A percentile compares a stretch with the other conserved stretches of the same genome.
Conservation (phyloP, 106 monocot species). For the Dendrobium catenatum region DNA sequence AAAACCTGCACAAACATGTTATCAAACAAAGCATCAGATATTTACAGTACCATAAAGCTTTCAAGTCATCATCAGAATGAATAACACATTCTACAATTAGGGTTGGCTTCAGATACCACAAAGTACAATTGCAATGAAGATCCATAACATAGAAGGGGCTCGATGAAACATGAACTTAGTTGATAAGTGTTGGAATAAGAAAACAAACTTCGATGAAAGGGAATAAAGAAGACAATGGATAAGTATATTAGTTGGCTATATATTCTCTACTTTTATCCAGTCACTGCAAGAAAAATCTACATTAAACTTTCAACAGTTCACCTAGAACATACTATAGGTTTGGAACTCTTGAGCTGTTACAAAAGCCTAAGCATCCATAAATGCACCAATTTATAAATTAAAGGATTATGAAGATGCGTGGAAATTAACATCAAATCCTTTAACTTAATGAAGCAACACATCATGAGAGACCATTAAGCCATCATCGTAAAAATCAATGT, state of each 20-base stretch:
- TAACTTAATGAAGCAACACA: no score
- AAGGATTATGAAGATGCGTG: no score
- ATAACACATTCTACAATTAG: neutral
- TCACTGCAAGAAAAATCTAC: neutral
- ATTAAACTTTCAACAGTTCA: no score
- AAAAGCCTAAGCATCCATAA: no score
- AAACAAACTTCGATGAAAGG: neutral
- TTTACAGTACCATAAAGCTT: neutral
- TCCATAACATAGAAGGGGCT: neutral
- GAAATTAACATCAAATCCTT: no score
- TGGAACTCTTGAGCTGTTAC: no score
- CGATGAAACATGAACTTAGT: neutral
- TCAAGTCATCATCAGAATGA: neutral
- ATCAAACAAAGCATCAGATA: conserved; percentile 3
- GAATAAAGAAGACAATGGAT: neutral
- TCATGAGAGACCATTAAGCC: no score
- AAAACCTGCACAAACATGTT: conserved; percentile 57
- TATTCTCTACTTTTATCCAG: neutral
- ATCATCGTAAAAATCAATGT: no score
- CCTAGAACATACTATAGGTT: no score
- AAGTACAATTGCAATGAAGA: neutral
- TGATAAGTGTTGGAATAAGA: neutral
- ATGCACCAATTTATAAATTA: no score
- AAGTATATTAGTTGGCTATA: neutral
- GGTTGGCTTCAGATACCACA: neutral